Conservation (phyloP, 768 basidiomycete species). For the Coprinopsis cinerea region DNA sequence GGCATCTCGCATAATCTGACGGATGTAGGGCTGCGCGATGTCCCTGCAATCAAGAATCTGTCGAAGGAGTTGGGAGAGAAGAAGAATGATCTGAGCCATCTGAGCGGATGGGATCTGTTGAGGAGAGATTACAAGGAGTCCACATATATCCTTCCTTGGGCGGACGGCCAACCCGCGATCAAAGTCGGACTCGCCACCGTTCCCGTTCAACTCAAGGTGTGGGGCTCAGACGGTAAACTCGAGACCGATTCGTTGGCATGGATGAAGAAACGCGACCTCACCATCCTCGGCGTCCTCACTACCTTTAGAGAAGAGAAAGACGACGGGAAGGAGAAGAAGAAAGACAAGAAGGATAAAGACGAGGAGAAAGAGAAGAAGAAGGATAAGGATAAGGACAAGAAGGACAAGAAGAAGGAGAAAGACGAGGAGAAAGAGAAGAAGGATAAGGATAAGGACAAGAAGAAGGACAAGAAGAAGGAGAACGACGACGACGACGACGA, state of each 20-base stretch:
- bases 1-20: slow-evolving; percentile 17
- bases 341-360: slow-evolving; percentile 44
- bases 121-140: slow-evolving; percentile 97
- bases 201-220: slow-evolving; percentile 57
- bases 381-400: too few species aligned
- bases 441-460: slow-evolving; percentile 39
- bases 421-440: slow-evolving; percentile 23
- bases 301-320: slow-evolving; percentile 47
- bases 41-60: slow-evolving; percentile 43
- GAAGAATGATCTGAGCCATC: slow-evolving; percentile 65
- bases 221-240: slow-evolving; percentile 41
- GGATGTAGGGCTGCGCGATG: slow-evolving; percentile 25
- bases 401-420: too few species aligned
- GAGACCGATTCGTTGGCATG: slow-evolving; percentile 41
- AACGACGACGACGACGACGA: slow-evolving; percentile 31
- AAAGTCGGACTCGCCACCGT: slow-evolving; percentile 80
- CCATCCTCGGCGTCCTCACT: slow-evolving; percentile 76
- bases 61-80: slow-evolving; percentile 40
- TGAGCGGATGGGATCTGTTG: slow-evolving; percentile 72
- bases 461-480: slow-evolving; percentile 40
- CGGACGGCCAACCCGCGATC: slow-evolving; percentile 30
- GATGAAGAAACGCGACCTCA: slow-evolving; percentile 60
- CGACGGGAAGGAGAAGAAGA: slow-evolving; percentile 27
- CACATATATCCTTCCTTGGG: slow-evolving; percentile 40
- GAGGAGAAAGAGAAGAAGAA: slow-evolving; percentile 33